Evolutionary conservation across 2,329 filamentous ascomycete species (phyloP).

Genomic region (Neospermospora avenae): DNA sequence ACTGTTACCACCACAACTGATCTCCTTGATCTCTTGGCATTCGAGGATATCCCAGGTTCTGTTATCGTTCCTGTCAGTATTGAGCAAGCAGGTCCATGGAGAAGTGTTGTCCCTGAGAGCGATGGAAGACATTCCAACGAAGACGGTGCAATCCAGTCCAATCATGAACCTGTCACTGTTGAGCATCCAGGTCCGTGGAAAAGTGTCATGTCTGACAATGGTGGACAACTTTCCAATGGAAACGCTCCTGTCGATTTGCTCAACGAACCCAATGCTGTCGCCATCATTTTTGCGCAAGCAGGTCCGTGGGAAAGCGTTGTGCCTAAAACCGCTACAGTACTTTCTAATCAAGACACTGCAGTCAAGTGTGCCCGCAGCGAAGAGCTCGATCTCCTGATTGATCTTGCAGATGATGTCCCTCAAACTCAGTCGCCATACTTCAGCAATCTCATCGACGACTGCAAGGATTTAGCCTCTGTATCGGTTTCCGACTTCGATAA

Average conservation of each 20-base stretch:
- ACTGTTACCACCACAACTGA: no score
- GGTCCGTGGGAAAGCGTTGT: no score
- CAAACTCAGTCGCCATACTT: neutral
- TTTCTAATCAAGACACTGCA: neutral
- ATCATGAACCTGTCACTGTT: neutral
- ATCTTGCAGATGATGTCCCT: neutral
- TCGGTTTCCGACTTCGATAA: neutral
- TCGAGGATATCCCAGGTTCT: neutral
- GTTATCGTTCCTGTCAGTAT: neutral
- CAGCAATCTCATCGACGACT: neutral
- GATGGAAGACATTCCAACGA: neutral
- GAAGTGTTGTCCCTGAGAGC: neutral
- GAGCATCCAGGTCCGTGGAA: neutral
- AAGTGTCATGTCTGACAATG: neutral
- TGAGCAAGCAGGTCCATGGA: no score
- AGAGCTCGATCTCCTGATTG: neutral
- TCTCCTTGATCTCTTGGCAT: no score
- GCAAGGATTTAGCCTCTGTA: neutral
- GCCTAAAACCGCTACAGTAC: neutral
- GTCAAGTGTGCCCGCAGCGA: neutral
- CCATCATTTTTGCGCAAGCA: no score
- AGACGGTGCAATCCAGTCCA: neutral
- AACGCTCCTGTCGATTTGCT: no score
- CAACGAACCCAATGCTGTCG: neutral
- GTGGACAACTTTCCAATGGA: no score